Percentiles rank a stretch among this genome's conserved stretches.
These are phyloP conservation scores for Solanum acaule DNA, from an alignment of 257 asterid genomes.

Conservation along the genomic window DNA sequence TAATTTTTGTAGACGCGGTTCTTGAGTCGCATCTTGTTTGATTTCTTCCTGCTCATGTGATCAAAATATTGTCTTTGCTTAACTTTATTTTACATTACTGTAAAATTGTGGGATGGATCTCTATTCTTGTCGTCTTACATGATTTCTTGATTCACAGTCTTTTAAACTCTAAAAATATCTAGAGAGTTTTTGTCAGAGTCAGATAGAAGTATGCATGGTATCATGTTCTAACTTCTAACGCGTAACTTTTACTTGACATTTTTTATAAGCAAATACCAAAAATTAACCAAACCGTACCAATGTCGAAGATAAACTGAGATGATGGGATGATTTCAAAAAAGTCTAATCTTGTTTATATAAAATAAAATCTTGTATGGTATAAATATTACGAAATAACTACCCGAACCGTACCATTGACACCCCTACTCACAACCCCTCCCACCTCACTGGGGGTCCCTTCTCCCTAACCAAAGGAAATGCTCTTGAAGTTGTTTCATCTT, in stretches of 20 bases:
- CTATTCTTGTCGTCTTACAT: background rate
- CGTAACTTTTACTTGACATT: background rate
- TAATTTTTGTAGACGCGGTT: background rate
- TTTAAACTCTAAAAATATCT: background rate
- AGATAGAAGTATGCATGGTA: background rate
- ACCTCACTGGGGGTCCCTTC: background rate
- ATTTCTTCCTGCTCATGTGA: background rate
- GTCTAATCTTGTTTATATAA: background rate
- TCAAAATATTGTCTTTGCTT: background rate
- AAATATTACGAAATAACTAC: background rate
- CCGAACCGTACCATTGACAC: background rate
- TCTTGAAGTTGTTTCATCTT: background rate
- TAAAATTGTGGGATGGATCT: background rate
- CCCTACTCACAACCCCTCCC: background rate
- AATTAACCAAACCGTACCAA: background rate
- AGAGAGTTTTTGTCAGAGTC: background rate
- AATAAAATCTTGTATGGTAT: background rate
- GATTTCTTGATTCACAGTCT: background rate
- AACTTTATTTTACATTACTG: background rate
- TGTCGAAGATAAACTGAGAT: background rate
- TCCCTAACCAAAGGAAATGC: background rate
- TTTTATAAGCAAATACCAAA: background rate
- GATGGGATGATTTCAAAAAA: background rate
- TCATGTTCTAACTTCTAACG: background rate
- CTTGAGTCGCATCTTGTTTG: background rate